Conservation (phyloP, 2,329 filamentous ascomycete genomes). For the Diplodia corticola region DNA sequence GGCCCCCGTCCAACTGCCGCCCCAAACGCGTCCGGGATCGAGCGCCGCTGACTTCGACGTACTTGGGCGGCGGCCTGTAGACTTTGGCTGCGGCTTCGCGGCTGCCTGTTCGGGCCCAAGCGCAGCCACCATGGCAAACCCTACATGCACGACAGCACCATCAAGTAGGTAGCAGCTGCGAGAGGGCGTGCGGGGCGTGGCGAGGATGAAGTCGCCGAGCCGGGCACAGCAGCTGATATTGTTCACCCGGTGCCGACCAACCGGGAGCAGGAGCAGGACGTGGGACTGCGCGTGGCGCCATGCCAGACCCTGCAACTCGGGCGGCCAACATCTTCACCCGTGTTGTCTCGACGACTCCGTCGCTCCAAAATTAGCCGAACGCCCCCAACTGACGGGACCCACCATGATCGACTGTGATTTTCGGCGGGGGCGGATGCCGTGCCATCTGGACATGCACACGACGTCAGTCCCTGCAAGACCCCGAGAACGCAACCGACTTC, state of each 20-base stretch:
- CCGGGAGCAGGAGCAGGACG: too few species aligned
- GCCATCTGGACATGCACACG: not conserved
- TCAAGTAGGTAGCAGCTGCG: too few species aligned
- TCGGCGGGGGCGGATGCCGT: constrained; percentile 3
- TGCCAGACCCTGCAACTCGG: not conserved
- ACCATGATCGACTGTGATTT: constrained; percentile 7
- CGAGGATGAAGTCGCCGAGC: not conserved
- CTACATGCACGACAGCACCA: constrained; percentile 10
- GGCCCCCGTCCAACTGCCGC: not conserved
- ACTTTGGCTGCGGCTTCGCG: too few species aligned
- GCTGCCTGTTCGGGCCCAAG: not conserved
- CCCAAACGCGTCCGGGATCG: not conserved
- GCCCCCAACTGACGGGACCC: too few species aligned
- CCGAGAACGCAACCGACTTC: not conserved
- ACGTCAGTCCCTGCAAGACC: not conserved
- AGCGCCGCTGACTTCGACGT: constrained; percentile 7
- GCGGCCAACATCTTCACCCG: not conserved
- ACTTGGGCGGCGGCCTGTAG: too few species aligned
- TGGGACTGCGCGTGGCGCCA: too few species aligned
- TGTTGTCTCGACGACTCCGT: not conserved
- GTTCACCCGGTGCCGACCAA: not conserved
- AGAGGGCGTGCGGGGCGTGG: constrained; percentile 9
- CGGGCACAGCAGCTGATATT: not conserved
- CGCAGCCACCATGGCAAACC: constrained; percentile 7
- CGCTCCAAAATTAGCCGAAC: constrained; percentile 14